These are phyloP conservation scores for Vitis labrusca DNA, from an alignment of 164 flowering plant species.

Conservation along the genomic window DNA sequence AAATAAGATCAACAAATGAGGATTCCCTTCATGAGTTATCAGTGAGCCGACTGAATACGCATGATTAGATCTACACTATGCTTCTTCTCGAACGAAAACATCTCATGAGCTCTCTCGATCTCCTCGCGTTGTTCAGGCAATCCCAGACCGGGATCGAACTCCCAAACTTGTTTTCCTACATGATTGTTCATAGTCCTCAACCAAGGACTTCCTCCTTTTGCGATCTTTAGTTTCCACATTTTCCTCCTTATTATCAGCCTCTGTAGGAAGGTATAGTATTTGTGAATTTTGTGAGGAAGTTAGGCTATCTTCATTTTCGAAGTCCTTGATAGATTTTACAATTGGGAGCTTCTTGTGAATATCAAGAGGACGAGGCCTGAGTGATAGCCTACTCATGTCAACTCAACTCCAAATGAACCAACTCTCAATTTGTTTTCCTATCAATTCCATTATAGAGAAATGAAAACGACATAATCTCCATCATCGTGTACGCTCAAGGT, in stretches of 20 bases:
- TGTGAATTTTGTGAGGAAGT: constrained; percentile 78
- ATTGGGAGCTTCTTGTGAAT: constrained; percentile 94
- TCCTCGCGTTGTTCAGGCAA: constrained; percentile 47
- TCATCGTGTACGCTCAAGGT: no score
- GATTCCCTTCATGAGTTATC: no score
- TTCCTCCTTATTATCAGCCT: constrained; percentile 42
- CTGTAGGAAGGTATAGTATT: constrained; percentile 53
- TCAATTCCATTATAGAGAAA: no score
- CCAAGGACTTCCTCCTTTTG: constrained; percentile 74
- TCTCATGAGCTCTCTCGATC: constrained; percentile 57
- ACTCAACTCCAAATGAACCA: constrained; percentile 10
- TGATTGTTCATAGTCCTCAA: constrained; percentile 65
- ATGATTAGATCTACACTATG: constrained; percentile 89
- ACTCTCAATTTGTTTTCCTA: no score
- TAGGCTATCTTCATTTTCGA: constrained; percentile 84
- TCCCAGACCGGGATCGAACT: constrained; percentile 68
- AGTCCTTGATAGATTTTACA: constrained; percentile 82
- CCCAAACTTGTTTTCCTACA: constrained; percentile 85
- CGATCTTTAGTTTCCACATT: constrained; percentile 87
- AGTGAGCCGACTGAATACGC: constrained; percentile 48
- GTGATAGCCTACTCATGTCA: constrained; percentile 82
- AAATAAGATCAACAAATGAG: no score
- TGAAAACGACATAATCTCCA: no score
- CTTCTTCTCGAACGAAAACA: constrained; percentile 49
- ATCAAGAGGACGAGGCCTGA: constrained; percentile 97